Base-by-base conservation (phyloP, 2,329 filamentous ascomycete species). In the Alternaria hordeiaustralica region DNA sequence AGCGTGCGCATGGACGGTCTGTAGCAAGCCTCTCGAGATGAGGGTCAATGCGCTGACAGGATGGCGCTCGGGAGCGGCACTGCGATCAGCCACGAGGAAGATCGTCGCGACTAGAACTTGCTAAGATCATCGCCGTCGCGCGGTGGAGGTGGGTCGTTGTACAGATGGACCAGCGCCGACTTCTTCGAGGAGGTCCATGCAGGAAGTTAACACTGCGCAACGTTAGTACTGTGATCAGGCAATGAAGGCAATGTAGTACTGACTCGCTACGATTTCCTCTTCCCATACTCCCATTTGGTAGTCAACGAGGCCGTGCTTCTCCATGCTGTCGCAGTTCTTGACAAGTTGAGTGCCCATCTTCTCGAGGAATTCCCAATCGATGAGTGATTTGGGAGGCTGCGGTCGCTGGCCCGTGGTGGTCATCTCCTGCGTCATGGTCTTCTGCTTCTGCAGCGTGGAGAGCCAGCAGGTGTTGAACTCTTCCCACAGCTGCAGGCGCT, bases 241-340 rank as follows among this genome's bases (percentile, higher is more conserved):
- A 5, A 43, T n/a, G 15, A 43, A 23, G 26, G 18, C 50, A 30
- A 47, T 44, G 50, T 43, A 36, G 45, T 26, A 86, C 92, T 81
- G 84, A 97, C 94, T 87, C 62, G 88, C 87, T 71, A 96, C 88
- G 71, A 98, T 97, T 75, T 92, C 89, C 77, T 98, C 94, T 81
- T 98, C 96, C 88, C 93, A 96, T 25, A 98, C 92, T 9, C 96
- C 96, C 83, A 97, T 96, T 75, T 98, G 92, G 78, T 98, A 99
- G 82, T 99, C 96, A 11, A 99, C 93, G 51, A 99, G 83, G n/a
- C 96, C 96, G 76, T 96, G 90, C 70, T 91, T 90, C 80, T 98
- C 95, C 66, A 98, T 87, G 55, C 88, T 88, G 77, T 98, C 94
- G 77, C 94, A 97, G 55, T 97, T 84, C 55, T 89, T 87, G 60